Base-by-base conservation (phyloP, 2,329 filamentous ascomycete genomes). In the Penicillium sp. region DNA sequence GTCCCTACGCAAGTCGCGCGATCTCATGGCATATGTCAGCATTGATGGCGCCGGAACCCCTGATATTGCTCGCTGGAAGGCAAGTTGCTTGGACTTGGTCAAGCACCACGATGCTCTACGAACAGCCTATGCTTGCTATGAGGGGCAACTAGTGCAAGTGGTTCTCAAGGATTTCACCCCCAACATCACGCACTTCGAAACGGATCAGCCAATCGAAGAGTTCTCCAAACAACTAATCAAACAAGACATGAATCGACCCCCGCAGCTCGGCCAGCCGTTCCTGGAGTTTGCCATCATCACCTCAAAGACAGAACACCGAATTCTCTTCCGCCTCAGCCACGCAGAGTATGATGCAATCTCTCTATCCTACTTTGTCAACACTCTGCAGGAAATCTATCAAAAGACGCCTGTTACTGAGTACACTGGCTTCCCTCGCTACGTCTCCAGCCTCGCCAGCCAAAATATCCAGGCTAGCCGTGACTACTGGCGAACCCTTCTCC, bases 331-430 rank as follows among this genome's bases (percentile, higher is more conserved):
- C 7, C 35, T 47, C 5, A 56, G 58, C 52, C 58, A 60, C 9
- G 58, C 58, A 7, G 58, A 60, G n/a, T 60, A 60, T 35, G 51
- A 60, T 9, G 46, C 45, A 1, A 60, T 60, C 29, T 55, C 58
- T 5, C 19, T 60, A 9, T 56, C 52, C 11, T 56, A 60, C 35
- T 56, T 60, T 21, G 45, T 56, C 8, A 60, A 60, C n/a, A 51
- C 45, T 8, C 38, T 60, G 7, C 45, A 51, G 23, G 51, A 55
- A 6, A 50, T 60, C 21, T 60, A 60, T 29, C 31, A 56, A 13
- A 21, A 21, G 17, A 11, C 15, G 1, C 45, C 52, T 9, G 9
- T 46, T 3, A 60, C 51, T 17, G 9, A 55, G 4, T 60, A 60
- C 19, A n/a, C 31, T 7, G 15, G 23, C 21, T 60, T 60, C 23